Base-by-base conservation (phyloP, 371 early-diverging fungal species). In the Mucor indicus region DNA sequence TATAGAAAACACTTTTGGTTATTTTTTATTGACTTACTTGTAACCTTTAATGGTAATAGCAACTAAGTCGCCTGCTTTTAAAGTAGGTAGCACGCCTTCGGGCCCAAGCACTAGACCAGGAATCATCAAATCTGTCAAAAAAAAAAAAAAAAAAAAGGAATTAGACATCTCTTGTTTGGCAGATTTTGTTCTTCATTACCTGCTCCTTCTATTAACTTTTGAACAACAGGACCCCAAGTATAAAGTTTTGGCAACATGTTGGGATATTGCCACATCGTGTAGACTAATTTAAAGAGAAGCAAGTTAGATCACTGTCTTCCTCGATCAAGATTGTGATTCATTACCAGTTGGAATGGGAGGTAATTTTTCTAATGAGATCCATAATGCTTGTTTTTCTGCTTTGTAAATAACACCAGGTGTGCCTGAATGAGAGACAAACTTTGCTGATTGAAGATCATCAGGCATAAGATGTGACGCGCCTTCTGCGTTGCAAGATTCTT, bases 241-340 rank as follows among this genome's bases (percentile, higher is more conserved):
- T 78, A 79, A 4, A 87, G 42, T 6, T 66, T 69, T 8, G 88
- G 88, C 19, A 87, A 49, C 49, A 81, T 57, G 8, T 25, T 50
- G 0, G 84, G 83, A 54, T 80, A 75, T 50, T 66, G 62, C 88
- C 88, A 86, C 50, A 81, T 61, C 7, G 77, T 85, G 44, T 87
- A 86, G 0, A 87, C 84, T 61, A 69, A 29, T 12, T 22, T 8
- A 25, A n/a, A n/a, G n/a, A n/a, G n/a, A n/a, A n/a, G n/a, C n/a
- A n/a, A n/a, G n/a, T n/a, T n/a, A n/a, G n/a, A n/a, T n/a, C n/a
- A n/a, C n/a, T n/a, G n/a, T n/a, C n/a, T n/a, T n/a, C n/a, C n/a
- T n/a, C n/a, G n/a, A n/a, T n/a, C n/a, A n/a, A n/a, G n/a, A n/a
- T n/a, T n/a, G 30, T 27, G n/a, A n/a, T 24, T 33, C 25, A 15